A percentile compares a stretch with the other conserved stretches of the same genome.
Conservation (phyloP, 2,329 filamentous ascomycete genomes). For the Chaetomiaceae sp. region DNA sequence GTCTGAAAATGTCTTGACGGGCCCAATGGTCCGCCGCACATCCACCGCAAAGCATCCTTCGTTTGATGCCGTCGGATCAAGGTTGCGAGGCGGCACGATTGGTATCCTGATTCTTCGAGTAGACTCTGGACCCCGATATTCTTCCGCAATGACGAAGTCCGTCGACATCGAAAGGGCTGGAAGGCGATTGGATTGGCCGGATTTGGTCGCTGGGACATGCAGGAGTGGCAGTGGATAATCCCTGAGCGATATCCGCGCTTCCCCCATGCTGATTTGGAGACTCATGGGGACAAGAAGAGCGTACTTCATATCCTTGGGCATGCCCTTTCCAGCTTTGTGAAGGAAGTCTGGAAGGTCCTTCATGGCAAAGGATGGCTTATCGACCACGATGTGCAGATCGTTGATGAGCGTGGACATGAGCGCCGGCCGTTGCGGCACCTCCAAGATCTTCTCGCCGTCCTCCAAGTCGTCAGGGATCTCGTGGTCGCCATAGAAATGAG, state of each 20-base stretch:
- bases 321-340: constrained; percentile 88
- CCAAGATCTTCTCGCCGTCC: constrained; percentile 77
- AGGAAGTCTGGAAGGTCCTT: constrained; percentile 77
- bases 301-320: constrained; percentile 88
- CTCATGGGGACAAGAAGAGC: constrained; percentile 85
- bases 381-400: constrained; percentile 77
- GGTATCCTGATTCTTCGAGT: constrained; percentile 74
- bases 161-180: constrained; percentile 79
- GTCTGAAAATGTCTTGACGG: constrained; percentile 94
- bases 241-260: constrained; percentile 76
- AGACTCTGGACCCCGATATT: constrained; percentile 75
- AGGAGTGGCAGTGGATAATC: constrained; percentile 91
- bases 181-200: constrained; percentile 70
- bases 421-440: constrained; percentile 77
- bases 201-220: constrained; percentile 78
- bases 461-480: constrained; percentile 74
- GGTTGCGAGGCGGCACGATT: constrained; percentile 62
- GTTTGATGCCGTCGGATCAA: constrained; percentile 47
- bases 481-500: constrained; percentile 75
- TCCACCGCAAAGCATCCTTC: constrained; percentile 72
- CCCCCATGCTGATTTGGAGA: constrained; percentile 82
- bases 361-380: constrained; percentile 88
- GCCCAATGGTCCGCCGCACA: constrained; percentile 83
- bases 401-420: constrained; percentile 75
- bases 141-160: constrained; percentile 94